Percentiles rank a stretch among this genome's conserved stretches.
Evolutionary conservation across 352 stramenopile species (phyloP).

Genomic region (Globisporangium uncinulatum): DNA sequence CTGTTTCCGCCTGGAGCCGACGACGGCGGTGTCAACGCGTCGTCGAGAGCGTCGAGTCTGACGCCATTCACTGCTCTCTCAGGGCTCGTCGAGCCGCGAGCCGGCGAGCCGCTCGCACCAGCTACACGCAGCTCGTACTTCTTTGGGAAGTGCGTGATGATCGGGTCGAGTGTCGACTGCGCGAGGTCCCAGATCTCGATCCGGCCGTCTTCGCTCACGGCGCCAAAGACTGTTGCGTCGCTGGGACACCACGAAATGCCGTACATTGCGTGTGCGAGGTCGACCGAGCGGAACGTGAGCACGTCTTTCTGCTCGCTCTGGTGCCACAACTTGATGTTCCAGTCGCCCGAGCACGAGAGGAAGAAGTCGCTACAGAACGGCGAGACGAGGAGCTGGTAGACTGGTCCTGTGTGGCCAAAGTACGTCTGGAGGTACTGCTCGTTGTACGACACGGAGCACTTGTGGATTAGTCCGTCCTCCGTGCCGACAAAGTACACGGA

Average conservation of each 20-base stretch:
- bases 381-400: constrained; percentile 87
- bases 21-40: neutral
- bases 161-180: constrained; percentile 78
- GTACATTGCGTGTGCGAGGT: constrained; percentile 75
- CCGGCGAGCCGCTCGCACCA: constrained; percentile 1
- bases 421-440: constrained; percentile 93
- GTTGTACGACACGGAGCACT: constrained; percentile 91
- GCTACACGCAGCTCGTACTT: constrained; percentile 24
- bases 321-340: constrained; percentile 87
- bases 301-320: constrained; percentile 42
- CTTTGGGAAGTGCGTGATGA: constrained; percentile 71
- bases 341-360: constrained; percentile 87
- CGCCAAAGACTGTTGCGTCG: constrained; percentile 78
- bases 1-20: neutral
- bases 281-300: constrained; percentile 72
- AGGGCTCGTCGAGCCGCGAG: constrained; percentile 2
- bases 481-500: constrained; percentile 89
- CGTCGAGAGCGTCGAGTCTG: constrained; percentile 5
- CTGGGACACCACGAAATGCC: constrained; percentile 85
- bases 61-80: constrained; percentile 2
- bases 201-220: constrained; percentile 84
- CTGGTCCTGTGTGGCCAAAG: constrained; percentile 77
- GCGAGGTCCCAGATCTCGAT: constrained; percentile 91
- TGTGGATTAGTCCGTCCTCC: constrained; percentile 90
- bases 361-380: constrained; percentile 84